These are phyloP conservation scores for Coniochaeta sp. DNA, from an alignment of 2,329 filamentous ascomycete species.

Conservation along the genomic window DNA sequence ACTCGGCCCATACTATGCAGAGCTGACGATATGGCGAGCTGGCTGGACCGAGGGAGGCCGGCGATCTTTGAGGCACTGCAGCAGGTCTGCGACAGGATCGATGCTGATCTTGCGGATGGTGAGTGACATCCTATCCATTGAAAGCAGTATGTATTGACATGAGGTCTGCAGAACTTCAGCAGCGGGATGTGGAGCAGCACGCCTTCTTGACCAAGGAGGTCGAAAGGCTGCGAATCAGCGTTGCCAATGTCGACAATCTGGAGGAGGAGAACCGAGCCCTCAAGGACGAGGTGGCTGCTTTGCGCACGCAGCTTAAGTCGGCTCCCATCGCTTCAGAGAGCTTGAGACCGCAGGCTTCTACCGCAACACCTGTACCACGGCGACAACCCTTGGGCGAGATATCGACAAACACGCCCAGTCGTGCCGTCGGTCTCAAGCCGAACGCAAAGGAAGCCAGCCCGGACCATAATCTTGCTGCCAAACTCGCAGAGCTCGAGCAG, in stretches of 20 bases:
- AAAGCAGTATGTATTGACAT: background rate
- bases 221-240: slow-evolving; percentile 22
- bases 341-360: background rate
- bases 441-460: background rate
- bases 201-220: slow-evolving; percentile 24
- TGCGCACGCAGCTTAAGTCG: slow-evolving; percentile 11
- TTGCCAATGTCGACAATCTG: slow-evolving; percentile 26
- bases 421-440: background rate
- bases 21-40: slow-evolving; percentile 26
- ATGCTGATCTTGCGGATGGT: slow-evolving; percentile 29
- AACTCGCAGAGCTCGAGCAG: slow-evolving; percentile 4
- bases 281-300: slow-evolving; percentile 25
- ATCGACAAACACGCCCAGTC: slow-evolving; percentile 8
- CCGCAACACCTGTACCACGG: background rate
- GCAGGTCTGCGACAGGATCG: slow-evolving; percentile 31
- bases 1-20: background rate
- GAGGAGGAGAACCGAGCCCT: slow-evolving; percentile 36
- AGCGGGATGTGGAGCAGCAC: slow-evolving; percentile 14
- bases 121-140: slow-evolving; percentile 9
- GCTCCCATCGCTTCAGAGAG: background rate
- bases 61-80: slow-evolving; percentile 31
- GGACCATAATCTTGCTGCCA: background rate
- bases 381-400: slow-evolving; percentile 8
- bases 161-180: slow-evolving; percentile 15
- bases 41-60: slow-evolving; percentile 30